Percentiles rank a stretch among this genome's conserved stretches.
Evolutionary conservation across 164 flowering plant species (phyloP).

Genomic region (Echeveria elegans): DNA sequence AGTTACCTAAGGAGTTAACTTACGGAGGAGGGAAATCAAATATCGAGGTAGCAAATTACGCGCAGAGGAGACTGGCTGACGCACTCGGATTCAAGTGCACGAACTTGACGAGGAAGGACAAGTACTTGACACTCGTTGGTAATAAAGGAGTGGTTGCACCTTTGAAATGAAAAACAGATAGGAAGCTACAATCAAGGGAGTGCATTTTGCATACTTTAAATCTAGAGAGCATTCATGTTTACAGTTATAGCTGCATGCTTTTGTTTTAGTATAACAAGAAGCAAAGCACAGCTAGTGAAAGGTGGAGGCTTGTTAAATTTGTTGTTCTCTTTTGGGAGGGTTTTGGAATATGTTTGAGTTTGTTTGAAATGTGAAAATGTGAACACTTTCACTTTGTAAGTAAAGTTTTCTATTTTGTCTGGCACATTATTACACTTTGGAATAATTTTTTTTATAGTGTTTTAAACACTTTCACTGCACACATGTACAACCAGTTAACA

Average conservation of each 20-base stretch:
- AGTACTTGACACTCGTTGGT: constrained; percentile 88
- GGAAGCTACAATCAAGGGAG: background rate
- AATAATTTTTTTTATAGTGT: too few species aligned
- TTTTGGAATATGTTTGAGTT: background rate
- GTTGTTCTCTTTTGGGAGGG: background rate
- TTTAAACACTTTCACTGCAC: too few species aligned
- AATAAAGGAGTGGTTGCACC: constrained; percentile 58
- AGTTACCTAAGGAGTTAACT: constrained; percentile 44
- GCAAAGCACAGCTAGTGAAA: background rate
- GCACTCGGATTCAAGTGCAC: constrained; percentile 90
- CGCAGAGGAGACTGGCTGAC: constrained; percentile 50
- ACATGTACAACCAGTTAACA: too few species aligned
- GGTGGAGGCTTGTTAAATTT: background rate
- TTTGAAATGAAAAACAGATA: constrained; percentile 1
- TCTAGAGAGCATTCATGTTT: background rate
- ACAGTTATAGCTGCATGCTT: background rate
- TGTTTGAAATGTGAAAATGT: background rate
- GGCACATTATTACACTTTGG: background rate
- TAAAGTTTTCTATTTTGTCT: too few species aligned
- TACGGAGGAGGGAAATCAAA: constrained; percentile 56
- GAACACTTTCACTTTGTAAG: background rate
- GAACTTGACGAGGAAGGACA: constrained; percentile 67
- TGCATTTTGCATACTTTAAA: background rate
- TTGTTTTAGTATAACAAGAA: background rate
- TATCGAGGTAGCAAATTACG: constrained; percentile 61